These are phyloP conservation scores for Trichocomaceae sp. DNA, from an alignment of 2,329 filamentous ascomycete genomes.

Conservation along the genomic window DNA sequence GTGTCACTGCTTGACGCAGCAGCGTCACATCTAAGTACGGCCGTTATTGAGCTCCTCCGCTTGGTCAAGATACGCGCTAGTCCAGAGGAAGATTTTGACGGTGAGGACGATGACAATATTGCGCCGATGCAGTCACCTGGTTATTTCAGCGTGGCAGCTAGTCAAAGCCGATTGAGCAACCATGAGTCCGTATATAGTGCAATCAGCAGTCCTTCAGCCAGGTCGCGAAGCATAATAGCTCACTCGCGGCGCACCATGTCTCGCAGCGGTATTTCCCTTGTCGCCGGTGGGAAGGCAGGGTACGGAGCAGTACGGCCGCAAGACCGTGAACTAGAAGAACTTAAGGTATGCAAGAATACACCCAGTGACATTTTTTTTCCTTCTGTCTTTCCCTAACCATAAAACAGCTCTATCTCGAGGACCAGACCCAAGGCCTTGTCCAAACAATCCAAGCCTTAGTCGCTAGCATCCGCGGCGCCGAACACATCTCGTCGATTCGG, in stretches of 20 bases:
- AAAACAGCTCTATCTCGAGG: slow-evolving; percentile 67
- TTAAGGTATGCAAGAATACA: slow-evolving; percentile 45
- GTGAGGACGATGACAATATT: slow-evolving; percentile 60
- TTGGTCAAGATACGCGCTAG: slow-evolving; percentile 76
- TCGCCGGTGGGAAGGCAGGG: slow-evolving; percentile 25
- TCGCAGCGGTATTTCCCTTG: slow-evolving; percentile 21
- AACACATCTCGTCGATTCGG: slow-evolving; percentile 57
- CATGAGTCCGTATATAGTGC: slow-evolving; percentile 72
- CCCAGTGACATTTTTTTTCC: not conserved
- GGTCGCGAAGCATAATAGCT: slow-evolving; percentile 28
- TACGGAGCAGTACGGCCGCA: slow-evolving; percentile 36
- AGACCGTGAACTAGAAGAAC: slow-evolving; percentile 51
- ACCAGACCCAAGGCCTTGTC: slow-evolving; percentile 71
- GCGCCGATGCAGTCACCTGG: slow-evolving; percentile 61
- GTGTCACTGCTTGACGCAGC: slow-evolving; percentile 92
- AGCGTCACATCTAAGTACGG: slow-evolving; percentile 78
- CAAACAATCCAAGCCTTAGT: slow-evolving; percentile 78
- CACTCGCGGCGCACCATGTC: slow-evolving; percentile 25
- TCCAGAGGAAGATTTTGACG: slow-evolving; percentile 66
- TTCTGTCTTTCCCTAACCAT: not conserved
- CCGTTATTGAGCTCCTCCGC: slow-evolving; percentile 78
- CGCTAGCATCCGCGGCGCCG: slow-evolving; percentile 60
- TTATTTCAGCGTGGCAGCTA: slow-evolving; percentile 58
- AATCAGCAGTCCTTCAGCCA: slow-evolving; percentile 55
- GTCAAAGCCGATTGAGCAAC: slow-evolving; percentile 47